A percentile compares a stretch with the other conserved stretches of the same genome.
Conservation (phyloP, 2,329 filamentous ascomycete species). For the Fusarium staphyleae region DNA sequence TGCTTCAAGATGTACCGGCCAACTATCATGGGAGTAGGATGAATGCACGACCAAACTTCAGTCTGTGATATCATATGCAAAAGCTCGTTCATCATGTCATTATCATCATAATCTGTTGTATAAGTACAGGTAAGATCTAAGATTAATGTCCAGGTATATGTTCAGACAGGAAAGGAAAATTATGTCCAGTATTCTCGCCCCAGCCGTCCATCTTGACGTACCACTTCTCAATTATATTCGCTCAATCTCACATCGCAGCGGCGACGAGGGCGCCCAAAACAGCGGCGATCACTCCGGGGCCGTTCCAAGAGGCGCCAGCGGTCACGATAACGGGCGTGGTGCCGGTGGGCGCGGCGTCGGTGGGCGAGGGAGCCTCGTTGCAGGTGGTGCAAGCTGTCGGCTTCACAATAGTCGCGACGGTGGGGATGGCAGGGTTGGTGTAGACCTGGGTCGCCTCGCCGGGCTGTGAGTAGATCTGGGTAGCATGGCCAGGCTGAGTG, state of each 20-base stretch:
- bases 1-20: neutral
- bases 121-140: neutral
- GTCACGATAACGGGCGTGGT: slow-evolving; percentile 17
- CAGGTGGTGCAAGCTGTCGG: slow-evolving; percentile 4
- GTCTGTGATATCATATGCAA: neutral
- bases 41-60: neutral
- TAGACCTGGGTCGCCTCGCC: neutral
- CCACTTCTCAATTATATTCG: neutral
- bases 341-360: slow-evolving; percentile 17
- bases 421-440: slow-evolving; percentile 10
- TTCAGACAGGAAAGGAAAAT: neutral
- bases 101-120: slow-evolving; percentile 11
- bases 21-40: too few relatives aligned
- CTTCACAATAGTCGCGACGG: slow-evolving; percentile 28
- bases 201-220: too few relatives aligned
- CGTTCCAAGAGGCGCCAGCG: slow-evolving; percentile 22
- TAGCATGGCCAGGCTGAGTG: neutral
- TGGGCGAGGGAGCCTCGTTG: slow-evolving; percentile 11
- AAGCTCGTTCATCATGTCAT: neutral
- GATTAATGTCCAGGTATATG: neutral
- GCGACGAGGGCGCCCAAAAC: slow-evolving; percentile 18
- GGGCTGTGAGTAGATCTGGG: neutral
- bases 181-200: slow-evolving; percentile 7
- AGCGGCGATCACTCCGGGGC: slow-evolving; percentile 18
- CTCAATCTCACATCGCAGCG: slow-evolving; percentile 11